Base-by-base conservation (phyloP, 2,329 filamentous ascomycete species). In the Nothophaeocryptopus gaeumannii region DNA sequence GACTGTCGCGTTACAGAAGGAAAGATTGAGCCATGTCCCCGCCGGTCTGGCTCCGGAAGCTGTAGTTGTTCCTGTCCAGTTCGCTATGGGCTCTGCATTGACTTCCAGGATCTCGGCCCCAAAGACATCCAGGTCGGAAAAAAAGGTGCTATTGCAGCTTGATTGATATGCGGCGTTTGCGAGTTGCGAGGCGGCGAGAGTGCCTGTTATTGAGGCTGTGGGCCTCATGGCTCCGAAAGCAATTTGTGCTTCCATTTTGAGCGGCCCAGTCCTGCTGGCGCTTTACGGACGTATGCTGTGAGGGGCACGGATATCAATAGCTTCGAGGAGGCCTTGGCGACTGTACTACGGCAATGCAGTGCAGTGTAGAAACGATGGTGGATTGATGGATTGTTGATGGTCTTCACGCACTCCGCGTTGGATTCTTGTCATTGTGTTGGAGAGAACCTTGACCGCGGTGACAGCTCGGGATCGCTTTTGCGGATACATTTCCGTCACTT, bases 1-100 rank as follows among this genome's bases (percentile, higher is more conserved):
- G 34, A 72, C 51, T 4, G 63, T 71, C 40, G 72, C 47, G 29
- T 70, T 67, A 62, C 70, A 72, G 45, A 64, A 65, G 44, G 55
- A 44, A 16, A 59, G 49, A 36, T 38, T 44, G 5, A 44, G 12
- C 35, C 44, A 47, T 8, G 13, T 39, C 2, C 37, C 38, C 16
- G 48, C 33, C n/a, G 38, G 45, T 10, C 16, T 42, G 1, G 16
- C 13, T 11, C 45, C 45, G 7, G 16, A 29, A 26, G n/a, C 8
- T 5, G 11, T 37, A 11, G 41, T 30, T 3, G 42, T 39, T 5
- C 38, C 32, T 8, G 49, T 47, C 30, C 47, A 39, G 14, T 47
- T 47, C 14, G 37, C 32, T 10, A 51, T 14, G 14, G 43, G 43
- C 14, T 15, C 26, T 10, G 49, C 43, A 33, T 34, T 30, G 4